These are phyloP conservation scores for Triticum urartu DNA, from an alignment of 176 grass and related monocot genomes.

Conservation along the genomic window DNA sequence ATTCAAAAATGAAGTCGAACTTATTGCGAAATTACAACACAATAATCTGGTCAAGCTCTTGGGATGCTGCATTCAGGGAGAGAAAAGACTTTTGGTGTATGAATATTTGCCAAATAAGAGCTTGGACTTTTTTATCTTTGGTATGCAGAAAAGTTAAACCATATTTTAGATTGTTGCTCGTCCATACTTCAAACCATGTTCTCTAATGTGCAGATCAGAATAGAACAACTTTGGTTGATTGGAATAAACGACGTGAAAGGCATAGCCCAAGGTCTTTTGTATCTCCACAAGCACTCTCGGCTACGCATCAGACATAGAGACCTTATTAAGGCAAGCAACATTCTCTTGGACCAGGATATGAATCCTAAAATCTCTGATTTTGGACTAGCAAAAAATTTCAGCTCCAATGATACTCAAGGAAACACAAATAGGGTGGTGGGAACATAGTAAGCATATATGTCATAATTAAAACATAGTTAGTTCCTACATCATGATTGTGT, in stretches of 20 bases:
- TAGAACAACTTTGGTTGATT: constrained; percentile 2
- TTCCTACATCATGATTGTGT: too few species aligned
- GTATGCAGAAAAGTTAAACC: neutral
- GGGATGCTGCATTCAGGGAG: constrained; percentile 24
- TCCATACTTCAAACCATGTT: neutral
- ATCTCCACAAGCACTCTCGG: constrained; percentile 38
- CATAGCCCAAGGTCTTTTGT: constrained; percentile 37
- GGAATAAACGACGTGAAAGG: constrained; percentile 15
- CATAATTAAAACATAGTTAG: too few species aligned
- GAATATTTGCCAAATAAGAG: constrained; percentile 34
- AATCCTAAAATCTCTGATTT: constrained; percentile 46
- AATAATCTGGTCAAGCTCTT: constrained; percentile 9
- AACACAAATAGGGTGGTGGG: constrained; percentile 34
- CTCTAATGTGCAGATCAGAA: neutral
- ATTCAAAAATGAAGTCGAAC: constrained; percentile 19
- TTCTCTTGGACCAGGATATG: constrained; percentile 32
- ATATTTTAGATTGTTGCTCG: neutral
- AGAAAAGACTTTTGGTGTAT: constrained; percentile 23
- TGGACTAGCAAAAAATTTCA: constrained; percentile 32
- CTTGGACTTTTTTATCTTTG: constrained; percentile 5
- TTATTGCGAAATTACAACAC: constrained; percentile 36
- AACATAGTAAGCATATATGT: constrained; percentile 27
- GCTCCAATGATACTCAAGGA: constrained; percentile 25
- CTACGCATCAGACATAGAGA: constrained; percentile 23
- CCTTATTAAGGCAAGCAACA: constrained; percentile 33